Percentiles rank a stretch among this genome's conserved stretches.
Evolutionary conservation across 2,329 filamentous ascomycete species (phyloP).

Genomic region (Pseudogymnoascus sp.): DNA sequence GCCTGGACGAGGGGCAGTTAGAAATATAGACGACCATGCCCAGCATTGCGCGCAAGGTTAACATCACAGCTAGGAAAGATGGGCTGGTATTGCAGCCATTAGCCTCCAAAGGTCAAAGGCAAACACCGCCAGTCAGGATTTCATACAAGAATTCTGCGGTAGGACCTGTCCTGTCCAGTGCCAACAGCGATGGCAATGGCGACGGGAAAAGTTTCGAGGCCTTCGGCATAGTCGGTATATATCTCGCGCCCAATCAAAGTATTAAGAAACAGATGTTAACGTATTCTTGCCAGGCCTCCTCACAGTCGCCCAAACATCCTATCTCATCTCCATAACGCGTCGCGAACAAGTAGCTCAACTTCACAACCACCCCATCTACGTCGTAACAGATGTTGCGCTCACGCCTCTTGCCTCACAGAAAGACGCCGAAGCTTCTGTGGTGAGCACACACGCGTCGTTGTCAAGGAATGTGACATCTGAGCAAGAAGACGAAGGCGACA

Average conservation of each 20-base stretch:
- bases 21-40: slow-evolving; percentile 23
- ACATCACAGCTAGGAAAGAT: slow-evolving; percentile 28
- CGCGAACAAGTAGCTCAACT: slow-evolving; percentile 86
- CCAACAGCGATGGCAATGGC: slow-evolving; percentile 1
- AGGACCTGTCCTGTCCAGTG: slow-evolving; percentile 17
- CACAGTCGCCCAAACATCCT: slow-evolving; percentile 70
- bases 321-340: slow-evolving; percentile 77
- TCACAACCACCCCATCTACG: slow-evolving; percentile 72
- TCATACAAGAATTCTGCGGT: slow-evolving; percentile 25
- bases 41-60: slow-evolving; percentile 27
- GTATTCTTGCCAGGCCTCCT: slow-evolving; percentile 57
- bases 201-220: slow-evolving; percentile 26
- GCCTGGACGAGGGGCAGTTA: slow-evolving; percentile 1
- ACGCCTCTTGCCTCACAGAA: slow-evolving; percentile 72
- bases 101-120: slow-evolving; percentile 22
- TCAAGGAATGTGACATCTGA: slow-evolving; percentile 17
- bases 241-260: background rate
- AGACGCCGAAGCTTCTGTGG: slow-evolving; percentile 66
- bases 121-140: slow-evolving; percentile 24
- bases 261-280: background rate
- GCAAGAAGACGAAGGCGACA: slow-evolving; percentile 31
- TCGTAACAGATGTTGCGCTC: slow-evolving; percentile 81
- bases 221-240: slow-evolving; percentile 28
- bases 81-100: slow-evolving; percentile 28
- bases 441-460: slow-evolving; percentile 44